Evolutionary conservation across 495 filamentous ascomycete species (phyloP).

Genomic region (Pseudotulostoma volvatum): DNA sequence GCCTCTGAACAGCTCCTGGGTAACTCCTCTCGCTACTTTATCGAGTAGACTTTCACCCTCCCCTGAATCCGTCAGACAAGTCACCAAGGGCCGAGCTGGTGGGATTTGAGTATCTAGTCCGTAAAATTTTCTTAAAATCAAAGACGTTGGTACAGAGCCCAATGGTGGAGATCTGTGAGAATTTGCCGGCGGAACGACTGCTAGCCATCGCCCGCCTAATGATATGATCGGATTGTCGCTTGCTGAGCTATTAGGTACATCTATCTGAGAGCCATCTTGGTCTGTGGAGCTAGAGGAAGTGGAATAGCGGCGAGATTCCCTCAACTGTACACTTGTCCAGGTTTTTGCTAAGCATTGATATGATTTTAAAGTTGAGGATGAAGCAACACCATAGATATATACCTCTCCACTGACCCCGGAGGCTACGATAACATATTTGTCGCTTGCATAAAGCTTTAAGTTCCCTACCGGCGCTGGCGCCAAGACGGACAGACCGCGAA

Average conservation of each 20-base stretch:
- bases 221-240: constrained; percentile 51
- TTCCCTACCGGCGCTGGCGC: constrained; percentile 51
- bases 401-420: constrained; percentile 76
- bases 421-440: constrained; percentile 49
- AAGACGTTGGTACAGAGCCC: constrained; percentile 31
- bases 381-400: constrained; percentile 45
- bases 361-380: constrained; percentile 32
- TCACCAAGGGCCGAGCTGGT: constrained; percentile 57
- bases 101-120: constrained; percentile 54
- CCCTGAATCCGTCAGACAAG: constrained; percentile 59
- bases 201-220: constrained; percentile 67
- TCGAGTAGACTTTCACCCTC: constrained; percentile 69
- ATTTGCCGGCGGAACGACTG: constrained; percentile 59
- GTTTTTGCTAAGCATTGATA: constrained; percentile 71
- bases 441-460: constrained; percentile 50
- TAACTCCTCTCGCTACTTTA: constrained; percentile 69
- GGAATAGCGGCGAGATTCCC: constrained; percentile 31
- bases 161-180: constrained; percentile 54
- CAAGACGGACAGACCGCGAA: constrained; percentile 25
- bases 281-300: constrained; percentile 40
- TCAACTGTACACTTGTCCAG: constrained; percentile 64
- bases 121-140: constrained; percentile 37
- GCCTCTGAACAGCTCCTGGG: constrained; percentile 79
- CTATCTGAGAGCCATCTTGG: constrained; percentile 33
- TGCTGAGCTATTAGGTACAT: constrained; percentile 26